These are phyloP conservation scores for Aaosphaeria pasadenensis DNA, from an alignment of 2,329 filamentous ascomycete species.

Conservation along the genomic window DNA sequence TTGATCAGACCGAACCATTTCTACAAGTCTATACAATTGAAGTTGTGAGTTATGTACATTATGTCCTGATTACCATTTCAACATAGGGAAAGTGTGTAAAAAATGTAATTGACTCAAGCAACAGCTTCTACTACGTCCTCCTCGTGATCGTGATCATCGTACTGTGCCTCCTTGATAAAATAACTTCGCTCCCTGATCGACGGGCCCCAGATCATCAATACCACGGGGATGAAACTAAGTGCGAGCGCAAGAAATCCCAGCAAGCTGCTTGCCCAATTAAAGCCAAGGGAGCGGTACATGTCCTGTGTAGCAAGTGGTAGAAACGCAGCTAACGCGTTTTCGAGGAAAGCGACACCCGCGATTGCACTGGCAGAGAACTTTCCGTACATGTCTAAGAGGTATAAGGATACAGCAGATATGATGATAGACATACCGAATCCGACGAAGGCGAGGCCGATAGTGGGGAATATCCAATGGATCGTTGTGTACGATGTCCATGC, in stretches of 20 bases:
- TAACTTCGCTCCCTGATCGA: slow-evolving; percentile 38
- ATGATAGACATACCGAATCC: slow-evolving; percentile 50
- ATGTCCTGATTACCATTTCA: too few species aligned
- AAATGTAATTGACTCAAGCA: too few species aligned
- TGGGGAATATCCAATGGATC: slow-evolving; percentile 48
- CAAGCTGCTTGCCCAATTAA: slow-evolving; percentile 49
- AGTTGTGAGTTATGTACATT: too few species aligned
- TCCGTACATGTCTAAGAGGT: slow-evolving; percentile 50
- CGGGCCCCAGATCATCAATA: slow-evolving; percentile 43
- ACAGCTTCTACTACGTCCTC: too few species aligned
- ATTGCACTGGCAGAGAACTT: slow-evolving; percentile 51
- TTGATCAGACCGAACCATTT: too few species aligned
- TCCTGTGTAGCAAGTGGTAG: slow-evolving; percentile 46
- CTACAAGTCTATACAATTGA: too few species aligned
- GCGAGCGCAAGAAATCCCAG: slow-evolving; percentile 44
- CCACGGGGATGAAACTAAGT: slow-evolving; percentile 45
- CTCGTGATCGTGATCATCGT: too few species aligned
- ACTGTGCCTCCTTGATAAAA: slow-evolving; percentile 31
- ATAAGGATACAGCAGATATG: slow-evolving; percentile 46
- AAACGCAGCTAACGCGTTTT: slow-evolving; percentile 49
- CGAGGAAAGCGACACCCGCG: slow-evolving; percentile 47
- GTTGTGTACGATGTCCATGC: slow-evolving; percentile 47
- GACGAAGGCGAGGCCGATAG: slow-evolving; percentile 47
- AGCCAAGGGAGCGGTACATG: slow-evolving; percentile 49
- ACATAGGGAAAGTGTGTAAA: too few species aligned